Percentiles rank a stretch among this genome's conserved stretches.
Conservation (phyloP, 331 rosid species). For the Ulmus americana region DNA sequence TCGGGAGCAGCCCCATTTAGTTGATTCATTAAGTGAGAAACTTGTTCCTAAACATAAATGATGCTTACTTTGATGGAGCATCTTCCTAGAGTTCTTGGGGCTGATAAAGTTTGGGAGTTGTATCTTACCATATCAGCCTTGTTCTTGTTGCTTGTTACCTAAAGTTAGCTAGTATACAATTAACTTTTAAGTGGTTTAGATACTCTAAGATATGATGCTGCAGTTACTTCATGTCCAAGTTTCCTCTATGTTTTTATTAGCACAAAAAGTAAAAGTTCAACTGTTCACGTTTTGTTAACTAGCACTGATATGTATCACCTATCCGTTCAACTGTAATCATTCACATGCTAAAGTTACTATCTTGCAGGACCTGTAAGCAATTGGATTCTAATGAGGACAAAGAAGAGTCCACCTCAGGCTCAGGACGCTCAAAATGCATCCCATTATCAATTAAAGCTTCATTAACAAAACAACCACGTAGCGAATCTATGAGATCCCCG, state of each 20-base stretch:
- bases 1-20: not conserved
- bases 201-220: not conserved
- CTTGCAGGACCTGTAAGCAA: constrained; percentile 52
- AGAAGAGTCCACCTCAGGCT: constrained; percentile 54
- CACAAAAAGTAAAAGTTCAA: not conserved
- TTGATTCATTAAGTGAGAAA: not conserved
- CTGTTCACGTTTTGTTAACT: not conserved
- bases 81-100: not conserved
- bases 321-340: not conserved
- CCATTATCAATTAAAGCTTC: constrained; percentile 80
- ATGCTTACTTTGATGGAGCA: not conserved
- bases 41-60: not conserved
- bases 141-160: not conserved
- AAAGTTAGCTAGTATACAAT: not conserved
- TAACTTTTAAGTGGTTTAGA: not conserved
- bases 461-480: constrained; percentile 56
- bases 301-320: not conserved
- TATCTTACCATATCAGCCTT: not conserved
- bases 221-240: no score
- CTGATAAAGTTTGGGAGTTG: not conserved
- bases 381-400: constrained; percentile 41
- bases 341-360: constrained; percentile 6
- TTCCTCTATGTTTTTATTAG: no score
- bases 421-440: constrained; percentile 78
- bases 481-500: constrained; percentile 78